A percentile compares a stretch with the other conserved stretches of the same genome.
Conservation (phyloP, 441 rosid species). For the Capsella rubella region DNA sequence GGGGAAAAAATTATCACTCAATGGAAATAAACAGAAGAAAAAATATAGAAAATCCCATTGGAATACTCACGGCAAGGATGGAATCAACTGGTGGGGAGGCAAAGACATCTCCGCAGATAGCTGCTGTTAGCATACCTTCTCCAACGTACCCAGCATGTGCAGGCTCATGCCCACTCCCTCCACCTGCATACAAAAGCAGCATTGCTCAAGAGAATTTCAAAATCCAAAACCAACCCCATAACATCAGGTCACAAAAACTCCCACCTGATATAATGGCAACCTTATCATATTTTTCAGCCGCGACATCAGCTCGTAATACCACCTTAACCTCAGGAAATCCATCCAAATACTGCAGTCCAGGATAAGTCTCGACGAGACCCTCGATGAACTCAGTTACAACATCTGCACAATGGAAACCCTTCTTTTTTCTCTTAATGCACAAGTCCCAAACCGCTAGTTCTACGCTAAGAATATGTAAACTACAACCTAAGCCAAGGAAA, state of each 20-base stretch:
- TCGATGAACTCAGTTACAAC: slow-evolving; percentile 95
- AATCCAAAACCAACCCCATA: background rate
- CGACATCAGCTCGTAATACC: slow-evolving; percentile 89
- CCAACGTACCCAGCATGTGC: slow-evolving; percentile 98
- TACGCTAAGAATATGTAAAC: slow-evolving; percentile 4
- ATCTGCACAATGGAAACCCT: slow-evolving; percentile 53
- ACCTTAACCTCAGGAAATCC: slow-evolving; percentile 99
- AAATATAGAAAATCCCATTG: background rate
- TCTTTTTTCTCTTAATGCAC: background rate
- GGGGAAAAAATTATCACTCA: slow-evolving; percentile 30
- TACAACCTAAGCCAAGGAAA: slow-evolving; percentile 25
- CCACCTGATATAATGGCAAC: slow-evolving; percentile 95
- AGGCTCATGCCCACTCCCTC: slow-evolving; percentile 99
- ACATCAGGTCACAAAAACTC: slow-evolving; percentile 15
- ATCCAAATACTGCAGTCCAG: slow-evolving; percentile 86
- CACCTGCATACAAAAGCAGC: slow-evolving; percentile 56
- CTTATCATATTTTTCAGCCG: slow-evolving; percentile 66
- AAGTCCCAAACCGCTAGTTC: slow-evolving; percentile 1
- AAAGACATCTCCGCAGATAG: slow-evolving; percentile 96
- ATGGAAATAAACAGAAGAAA: slow-evolving; percentile 12
- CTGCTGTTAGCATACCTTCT: slow-evolving; percentile 99
- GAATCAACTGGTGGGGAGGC: slow-evolving; percentile 95
- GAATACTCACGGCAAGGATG: slow-evolving; percentile 80
- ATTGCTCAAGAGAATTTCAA: slow-evolving; percentile 9
- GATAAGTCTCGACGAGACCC: slow-evolving; percentile 91